These are phyloP conservation scores for Xylaria sp. DNA, from an alignment of 2,329 filamentous ascomycete species.

Conservation along the genomic window DNA sequence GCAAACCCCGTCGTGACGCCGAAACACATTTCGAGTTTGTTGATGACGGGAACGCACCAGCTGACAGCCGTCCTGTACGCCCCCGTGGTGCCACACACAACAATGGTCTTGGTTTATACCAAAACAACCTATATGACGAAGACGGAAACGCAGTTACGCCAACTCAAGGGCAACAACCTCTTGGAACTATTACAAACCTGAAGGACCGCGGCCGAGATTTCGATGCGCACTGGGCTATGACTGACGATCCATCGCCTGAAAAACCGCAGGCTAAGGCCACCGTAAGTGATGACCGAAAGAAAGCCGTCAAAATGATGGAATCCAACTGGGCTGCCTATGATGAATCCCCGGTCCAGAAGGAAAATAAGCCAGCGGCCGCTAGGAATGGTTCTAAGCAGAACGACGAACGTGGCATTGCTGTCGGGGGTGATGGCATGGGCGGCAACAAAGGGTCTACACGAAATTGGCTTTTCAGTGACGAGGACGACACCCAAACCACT, in stretches of 20 bases:
- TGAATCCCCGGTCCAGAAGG: slow-evolving; percentile 66
- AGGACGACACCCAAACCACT: slow-evolving; percentile 55
- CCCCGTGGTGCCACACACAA: slow-evolving; percentile 71
- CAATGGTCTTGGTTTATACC: slow-evolving; percentile 77
- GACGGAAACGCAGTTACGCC: slow-evolving; percentile 57
- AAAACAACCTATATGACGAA: slow-evolving; percentile 77
- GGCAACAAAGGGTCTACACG: slow-evolving; percentile 65
- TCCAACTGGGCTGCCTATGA: slow-evolving; percentile 69
- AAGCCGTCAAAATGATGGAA: slow-evolving; percentile 79
- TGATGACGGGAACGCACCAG: slow-evolving; percentile 75
- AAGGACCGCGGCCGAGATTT: slow-evolving; percentile 81
- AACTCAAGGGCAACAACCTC: slow-evolving; percentile 56
- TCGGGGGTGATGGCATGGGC: slow-evolving; percentile 75
- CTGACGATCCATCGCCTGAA: slow-evolving; percentile 70
- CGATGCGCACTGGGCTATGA: slow-evolving; percentile 79
- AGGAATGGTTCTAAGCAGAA: slow-evolving; percentile 47
- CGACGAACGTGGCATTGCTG: slow-evolving; percentile 56
- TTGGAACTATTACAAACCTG: slow-evolving; percentile 77
- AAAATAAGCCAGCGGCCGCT: slow-evolving; percentile 55
- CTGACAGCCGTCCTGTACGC: slow-evolving; percentile 59
- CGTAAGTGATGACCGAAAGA: slow-evolving; percentile 69
- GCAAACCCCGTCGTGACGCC: slow-evolving; percentile 80
- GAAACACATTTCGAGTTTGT: slow-evolving; percentile 85
- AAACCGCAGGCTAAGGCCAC: slow-evolving; percentile 57
- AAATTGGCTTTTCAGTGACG: slow-evolving; percentile 69